Evolutionary conservation across 2,329 filamentous ascomycete genomes (phyloP).

Genomic region (Cercospora citrullina): DNA sequence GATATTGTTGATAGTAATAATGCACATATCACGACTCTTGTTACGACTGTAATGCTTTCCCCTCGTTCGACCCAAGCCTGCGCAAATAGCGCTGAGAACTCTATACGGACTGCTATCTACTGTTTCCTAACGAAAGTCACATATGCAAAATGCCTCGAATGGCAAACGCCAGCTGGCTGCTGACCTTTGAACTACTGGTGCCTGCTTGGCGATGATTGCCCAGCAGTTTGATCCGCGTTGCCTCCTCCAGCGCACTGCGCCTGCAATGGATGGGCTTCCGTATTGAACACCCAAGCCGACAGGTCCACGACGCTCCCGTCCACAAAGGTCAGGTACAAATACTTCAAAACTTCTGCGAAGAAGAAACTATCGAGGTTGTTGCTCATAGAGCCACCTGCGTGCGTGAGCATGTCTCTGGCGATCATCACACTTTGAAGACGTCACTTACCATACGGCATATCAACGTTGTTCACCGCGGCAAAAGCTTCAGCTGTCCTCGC

Average conservation of each 20-base stretch:
- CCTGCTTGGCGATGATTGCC: background rate
- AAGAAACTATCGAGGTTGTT: conserved; percentile 44
- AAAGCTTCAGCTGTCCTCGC: conserved; percentile 39
- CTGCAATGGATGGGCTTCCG: conserved; percentile 48
- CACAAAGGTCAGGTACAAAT: conserved; percentile 49
- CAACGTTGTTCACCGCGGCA: conserved; percentile 24
- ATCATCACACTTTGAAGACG: too few species aligned
- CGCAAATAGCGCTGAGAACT: background rate
- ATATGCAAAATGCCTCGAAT: background rate
- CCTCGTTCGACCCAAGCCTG: background rate
- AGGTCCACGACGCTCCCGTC: conserved; percentile 46
- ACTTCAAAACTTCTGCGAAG: conserved; percentile 82
- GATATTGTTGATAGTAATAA: conserved; percentile 4
- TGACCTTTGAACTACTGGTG: background rate
- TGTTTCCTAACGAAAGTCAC: background rate
- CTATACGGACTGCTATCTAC: background rate
- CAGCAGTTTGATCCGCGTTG: background rate
- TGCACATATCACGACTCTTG: conserved; percentile 6
- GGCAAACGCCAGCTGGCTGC: background rate
- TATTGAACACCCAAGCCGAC: conserved; percentile 51
- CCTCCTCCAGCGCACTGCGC: conserved; percentile 8
- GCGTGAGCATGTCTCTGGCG: background rate
- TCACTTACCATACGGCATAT: conserved; percentile 19
- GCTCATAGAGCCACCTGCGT: conserved; percentile 18
- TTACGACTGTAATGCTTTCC: background rate